Conservation (phyloP, 2,329 filamentous ascomycete species). For the Apiospora marii region DNA sequence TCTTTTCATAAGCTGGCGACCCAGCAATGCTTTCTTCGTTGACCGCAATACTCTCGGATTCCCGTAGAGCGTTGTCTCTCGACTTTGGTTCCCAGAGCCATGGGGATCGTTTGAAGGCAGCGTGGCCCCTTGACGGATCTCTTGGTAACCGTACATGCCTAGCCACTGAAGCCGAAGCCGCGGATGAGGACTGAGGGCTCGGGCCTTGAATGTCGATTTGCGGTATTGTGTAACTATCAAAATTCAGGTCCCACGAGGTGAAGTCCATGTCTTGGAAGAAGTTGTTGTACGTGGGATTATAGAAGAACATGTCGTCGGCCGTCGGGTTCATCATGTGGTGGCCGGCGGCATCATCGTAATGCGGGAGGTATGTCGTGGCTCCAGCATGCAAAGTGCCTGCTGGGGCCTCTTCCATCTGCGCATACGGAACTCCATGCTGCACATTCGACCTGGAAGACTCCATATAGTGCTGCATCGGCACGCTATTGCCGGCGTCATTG, state of each 20-base stretch:
- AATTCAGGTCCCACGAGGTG: slow-evolving; percentile 43
- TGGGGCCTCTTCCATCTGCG: slow-evolving; percentile 24
- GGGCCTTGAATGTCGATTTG: slow-evolving; percentile 37
- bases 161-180: slow-evolving; percentile 32
- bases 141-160: slow-evolving; percentile 30
- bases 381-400: slow-evolving; percentile 22
- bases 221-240: slow-evolving; percentile 41
- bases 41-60: slow-evolving; percentile 35
- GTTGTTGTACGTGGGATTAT: slow-evolving; percentile 37
- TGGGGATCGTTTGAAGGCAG: slow-evolving; percentile 44
- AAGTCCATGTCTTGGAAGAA: slow-evolving; percentile 45
- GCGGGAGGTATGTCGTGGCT: background rate
- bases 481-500: background rate
- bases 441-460: background rate
- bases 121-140: slow-evolving; percentile 41
- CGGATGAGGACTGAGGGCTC: slow-evolving; percentile 39
- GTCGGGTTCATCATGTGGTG: slow-evolving; percentile 7
- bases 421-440: background rate
- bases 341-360: background rate
- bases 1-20: slow-evolving; percentile 32
- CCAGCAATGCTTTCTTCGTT: slow-evolving; percentile 35
- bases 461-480: slow-evolving; percentile 16
- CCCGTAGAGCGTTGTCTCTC: slow-evolving; percentile 37
- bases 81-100: slow-evolving; percentile 45
- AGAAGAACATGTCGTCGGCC: slow-evolving; percentile 35